These are phyloP conservation scores for Mycogone perniciosa DNA, from an alignment of 2,329 filamentous ascomycete species.

Conservation along the genomic window DNA sequence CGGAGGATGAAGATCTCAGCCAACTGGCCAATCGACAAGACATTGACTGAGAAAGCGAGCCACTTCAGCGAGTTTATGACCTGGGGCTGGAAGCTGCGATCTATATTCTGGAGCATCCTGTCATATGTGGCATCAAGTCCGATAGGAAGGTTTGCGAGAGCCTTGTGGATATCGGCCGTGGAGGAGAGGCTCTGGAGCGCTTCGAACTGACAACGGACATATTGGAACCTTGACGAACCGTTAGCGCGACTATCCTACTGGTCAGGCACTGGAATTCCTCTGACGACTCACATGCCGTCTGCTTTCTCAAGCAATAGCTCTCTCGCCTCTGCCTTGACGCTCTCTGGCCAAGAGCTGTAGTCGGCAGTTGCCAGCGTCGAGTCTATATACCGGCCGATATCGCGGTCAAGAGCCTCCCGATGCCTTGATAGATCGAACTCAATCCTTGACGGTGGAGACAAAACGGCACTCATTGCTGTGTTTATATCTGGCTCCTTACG, in stretches of 20 bases:
- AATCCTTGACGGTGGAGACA: background rate
- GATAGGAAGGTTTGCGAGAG: conserved; percentile 1
- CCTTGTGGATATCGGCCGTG: background rate
- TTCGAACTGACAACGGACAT: conserved; percentile 3
- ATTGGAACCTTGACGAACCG: conserved; percentile 4
- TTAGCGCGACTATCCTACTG: background rate
- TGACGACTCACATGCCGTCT: background rate
- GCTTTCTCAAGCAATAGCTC: background rate
- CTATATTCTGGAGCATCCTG: conserved; percentile 4
- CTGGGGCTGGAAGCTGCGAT: background rate
- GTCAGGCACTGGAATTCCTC: no score
- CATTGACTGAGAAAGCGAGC: background rate
- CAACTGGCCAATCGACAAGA: background rate
- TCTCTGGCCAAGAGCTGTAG: background rate
- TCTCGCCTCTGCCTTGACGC: background rate
- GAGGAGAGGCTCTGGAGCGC: background rate
- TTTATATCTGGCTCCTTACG: conserved; percentile 5
- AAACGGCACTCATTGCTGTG: background rate
- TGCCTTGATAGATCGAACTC: conserved; percentile 1
- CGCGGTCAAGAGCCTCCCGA: background rate
- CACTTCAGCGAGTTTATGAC: conserved; percentile 5
- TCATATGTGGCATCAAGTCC: conserved; percentile 11
- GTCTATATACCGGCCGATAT: conserved; percentile 3
- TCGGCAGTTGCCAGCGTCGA: background rate
- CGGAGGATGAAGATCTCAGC: conserved; percentile 8